These are phyloP conservation scores for Hemerocallis citrina DNA, from an alignment of 106 monocot genomes.

Conservation along the genomic window DNA sequence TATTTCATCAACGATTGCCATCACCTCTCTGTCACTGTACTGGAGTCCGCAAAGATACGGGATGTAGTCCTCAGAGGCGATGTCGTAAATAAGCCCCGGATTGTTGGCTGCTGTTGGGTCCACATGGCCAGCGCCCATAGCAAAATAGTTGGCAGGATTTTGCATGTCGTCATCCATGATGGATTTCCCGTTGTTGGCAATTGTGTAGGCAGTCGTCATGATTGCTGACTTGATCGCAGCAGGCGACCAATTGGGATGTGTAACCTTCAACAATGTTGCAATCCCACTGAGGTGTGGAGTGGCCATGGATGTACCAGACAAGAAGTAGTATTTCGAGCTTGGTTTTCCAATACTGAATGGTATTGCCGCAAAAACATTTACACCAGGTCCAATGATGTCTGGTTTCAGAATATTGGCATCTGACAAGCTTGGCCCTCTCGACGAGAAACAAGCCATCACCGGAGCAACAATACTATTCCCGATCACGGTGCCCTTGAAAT, in stretches of 20 bases:
- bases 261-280: constrained; percentile 20
- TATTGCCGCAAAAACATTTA: constrained; percentile 25
- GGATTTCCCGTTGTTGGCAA: not conserved
- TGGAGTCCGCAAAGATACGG: not conserved
- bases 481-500: constrained; percentile 5
- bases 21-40: not conserved
- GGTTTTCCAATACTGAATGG: not conserved
- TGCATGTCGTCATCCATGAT: constrained; percentile 6
- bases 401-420: constrained; percentile 36
- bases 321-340: constrained; percentile 15
- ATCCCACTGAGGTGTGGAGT: constrained; percentile 28
- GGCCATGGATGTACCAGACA: constrained; percentile 33
- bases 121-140: constrained; percentile 11
- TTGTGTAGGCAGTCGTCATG: constrained; percentile 7
- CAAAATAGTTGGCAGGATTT: not conserved
- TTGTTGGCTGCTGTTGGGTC: constrained; percentile 1
- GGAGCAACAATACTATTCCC: constrained; percentile 9
- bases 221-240: constrained; percentile 33
- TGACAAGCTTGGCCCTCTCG: constrained; percentile 23
- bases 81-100: constrained; percentile 13
- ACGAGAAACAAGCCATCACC: constrained; percentile 25
- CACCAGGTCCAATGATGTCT: constrained; percentile 37
- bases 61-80: constrained; percentile 2
- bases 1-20: not conserved
- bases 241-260: constrained; percentile 43